Evolutionary conservation across 768 basidiomycete genomes (phyloP).

Genomic region (Piloderma croceum): DNA sequence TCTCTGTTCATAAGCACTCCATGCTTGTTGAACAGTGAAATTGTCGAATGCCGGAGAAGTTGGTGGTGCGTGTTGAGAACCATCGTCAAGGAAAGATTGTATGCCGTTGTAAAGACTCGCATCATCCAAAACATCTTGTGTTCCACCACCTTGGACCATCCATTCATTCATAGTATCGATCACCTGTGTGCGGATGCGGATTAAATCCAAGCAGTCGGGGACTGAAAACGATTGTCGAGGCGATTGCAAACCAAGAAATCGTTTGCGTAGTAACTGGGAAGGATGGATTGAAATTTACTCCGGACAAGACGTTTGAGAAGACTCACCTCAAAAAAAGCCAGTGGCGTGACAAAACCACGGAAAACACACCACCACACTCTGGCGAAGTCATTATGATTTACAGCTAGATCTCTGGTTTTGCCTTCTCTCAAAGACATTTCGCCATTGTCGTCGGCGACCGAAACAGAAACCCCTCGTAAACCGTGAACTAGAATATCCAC

Average conservation of each 20-base stretch:
- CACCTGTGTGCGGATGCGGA: slow-evolving; percentile 54
- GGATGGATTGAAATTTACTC: not conserved
- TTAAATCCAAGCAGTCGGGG: slow-evolving; percentile 43
- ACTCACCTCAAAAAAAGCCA: slow-evolving; percentile 80
- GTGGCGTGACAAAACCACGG: slow-evolving; percentile 73
- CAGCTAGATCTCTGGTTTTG: slow-evolving; percentile 63
- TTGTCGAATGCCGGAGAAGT: slow-evolving; percentile 37
- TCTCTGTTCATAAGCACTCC: slow-evolving; percentile 39
- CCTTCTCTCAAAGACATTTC: slow-evolving; percentile 75
- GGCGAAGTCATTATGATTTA: slow-evolving; percentile 71
- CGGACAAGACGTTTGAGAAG: not conserved
- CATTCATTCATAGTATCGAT: slow-evolving; percentile 65
- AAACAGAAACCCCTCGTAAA: slow-evolving; percentile 68
- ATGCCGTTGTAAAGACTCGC: slow-evolving; percentile 54
- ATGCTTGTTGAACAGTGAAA: slow-evolving; percentile 40
- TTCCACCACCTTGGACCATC: slow-evolving; percentile 67
- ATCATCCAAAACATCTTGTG: slow-evolving; percentile 76
- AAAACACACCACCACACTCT: slow-evolving; percentile 81
- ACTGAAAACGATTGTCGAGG: slow-evolving; percentile 36
- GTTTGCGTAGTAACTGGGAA: slow-evolving; percentile 66
- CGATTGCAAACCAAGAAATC: slow-evolving; percentile 52
- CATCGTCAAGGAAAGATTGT: slow-evolving; percentile 54
- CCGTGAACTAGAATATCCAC: slow-evolving; percentile 76
- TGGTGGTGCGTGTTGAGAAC: slow-evolving; percentile 43
- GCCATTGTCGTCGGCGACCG: slow-evolving; percentile 82